These are phyloP conservation scores for Cymodocea nodosa DNA, from an alignment of 116 monocot species.

Conservation along the genomic window DNA sequence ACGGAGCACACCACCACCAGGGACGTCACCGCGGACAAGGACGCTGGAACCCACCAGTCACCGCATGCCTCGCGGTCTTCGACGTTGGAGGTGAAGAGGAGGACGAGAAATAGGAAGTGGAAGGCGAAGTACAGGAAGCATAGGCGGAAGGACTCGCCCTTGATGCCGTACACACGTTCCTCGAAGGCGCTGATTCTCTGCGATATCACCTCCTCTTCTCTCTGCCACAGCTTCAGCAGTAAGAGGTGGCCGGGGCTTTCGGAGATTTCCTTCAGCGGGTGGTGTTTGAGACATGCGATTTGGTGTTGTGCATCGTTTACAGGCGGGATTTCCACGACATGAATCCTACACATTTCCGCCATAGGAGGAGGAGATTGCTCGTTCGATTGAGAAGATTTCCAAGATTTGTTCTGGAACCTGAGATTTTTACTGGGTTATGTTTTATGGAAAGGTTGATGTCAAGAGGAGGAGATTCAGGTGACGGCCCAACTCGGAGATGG, in stretches of 20 bases:
- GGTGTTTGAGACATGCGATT: conserved; percentile 15
- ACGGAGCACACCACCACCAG: conserved; percentile 38
- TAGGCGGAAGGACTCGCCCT: conserved; percentile 62
- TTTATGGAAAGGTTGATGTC: neutral
- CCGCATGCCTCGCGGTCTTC: conserved; percentile 11
- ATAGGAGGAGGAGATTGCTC: conserved; percentile 1
- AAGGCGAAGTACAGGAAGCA: conserved; percentile 74
- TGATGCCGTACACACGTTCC: conserved; percentile 29
- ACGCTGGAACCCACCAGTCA: conserved; percentile 61
- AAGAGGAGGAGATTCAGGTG: neutral
- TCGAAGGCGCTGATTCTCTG: conserved; percentile 29
- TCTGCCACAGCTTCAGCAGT: conserved; percentile 75
- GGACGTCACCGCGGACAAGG: conserved; percentile 52
- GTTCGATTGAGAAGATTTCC: neutral
- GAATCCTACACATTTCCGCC: conserved; percentile 16
- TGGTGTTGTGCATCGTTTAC: neutral
- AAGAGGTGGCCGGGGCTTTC: conserved; percentile 78
- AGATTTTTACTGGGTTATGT: neutral
- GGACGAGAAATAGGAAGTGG: conserved; percentile 60
- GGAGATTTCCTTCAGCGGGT: conserved; percentile 72
- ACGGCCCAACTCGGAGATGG: neutral
- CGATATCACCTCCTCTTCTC: conserved; percentile 44
- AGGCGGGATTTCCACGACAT: conserved; percentile 23
- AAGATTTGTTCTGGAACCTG: no score
- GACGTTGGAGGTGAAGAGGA: conserved; percentile 51